Base-by-base conservation (phyloP, 306 rosid species). In the Hippophae gyantsensis region DNA sequence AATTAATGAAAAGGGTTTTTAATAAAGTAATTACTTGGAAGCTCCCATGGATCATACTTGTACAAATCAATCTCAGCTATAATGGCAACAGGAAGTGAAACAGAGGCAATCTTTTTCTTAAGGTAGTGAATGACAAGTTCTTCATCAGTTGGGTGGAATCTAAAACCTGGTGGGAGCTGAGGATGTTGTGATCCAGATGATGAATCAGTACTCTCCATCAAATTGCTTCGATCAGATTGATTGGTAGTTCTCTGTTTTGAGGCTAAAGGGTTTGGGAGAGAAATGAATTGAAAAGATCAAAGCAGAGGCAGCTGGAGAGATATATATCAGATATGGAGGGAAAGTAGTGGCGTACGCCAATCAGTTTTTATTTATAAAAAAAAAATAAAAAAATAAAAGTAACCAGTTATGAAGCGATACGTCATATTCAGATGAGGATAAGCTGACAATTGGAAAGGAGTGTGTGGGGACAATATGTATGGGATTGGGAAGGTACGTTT, bases 41-140 rank as follows among this genome's bases (percentile, higher is more conserved):
- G 97, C 69, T 89, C 97, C 95, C 97, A 89, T 1, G 97, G 97
- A 59, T 89, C 95, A 49, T 84, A 86, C 79, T 89, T 89, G 81
- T 89, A 89, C 63, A 89, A 75, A 71, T 89, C 97, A 57, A 89
- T 43, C 12, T 89, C 97, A 3, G 97, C 94, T 18, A 89, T 86
- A 77, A 86, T 89, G 68, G 93, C 61, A 27, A 82, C 90, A 0
- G 97, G 94, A 5, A 86, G 94, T 0, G 93, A 89, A 57, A 57
- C 79, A 5, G 95, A 86, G 64, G 84, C 78, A 5, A 78, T 77
- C 61, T 80, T 89, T 61, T 61, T 74, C 54, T 81, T 84, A 48
- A 89, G 95, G 70, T 89, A 89, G 70, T 89, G 95, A 68, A 89
- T 83, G 27, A 89, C 78, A 7, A 89, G 77, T 63, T 89, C 97